Conservation (phyloP, 768 basidiomycete species). For the Mycena metata region DNA sequence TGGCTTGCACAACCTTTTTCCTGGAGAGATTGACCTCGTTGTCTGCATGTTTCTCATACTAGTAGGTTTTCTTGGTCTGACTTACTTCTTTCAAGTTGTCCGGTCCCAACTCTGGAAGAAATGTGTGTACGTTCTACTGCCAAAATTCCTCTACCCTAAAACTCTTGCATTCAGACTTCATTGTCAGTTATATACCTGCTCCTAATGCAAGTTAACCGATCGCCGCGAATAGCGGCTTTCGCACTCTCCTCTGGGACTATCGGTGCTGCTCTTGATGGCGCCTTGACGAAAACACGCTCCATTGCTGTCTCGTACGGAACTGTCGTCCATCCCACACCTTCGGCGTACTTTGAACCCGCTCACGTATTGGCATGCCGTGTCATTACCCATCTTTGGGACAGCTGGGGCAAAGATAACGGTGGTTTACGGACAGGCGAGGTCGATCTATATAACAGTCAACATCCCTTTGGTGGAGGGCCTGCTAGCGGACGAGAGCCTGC, state of each 20-base stretch:
- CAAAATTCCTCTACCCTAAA: neutral
- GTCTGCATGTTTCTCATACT: conserved; percentile 56
- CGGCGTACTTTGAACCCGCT: conserved; percentile 74
- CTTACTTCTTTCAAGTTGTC: conserved; percentile 68
- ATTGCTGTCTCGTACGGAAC: conserved; percentile 93
- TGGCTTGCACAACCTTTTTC: conserved; percentile 89
- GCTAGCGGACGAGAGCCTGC: conserved; percentile 69
- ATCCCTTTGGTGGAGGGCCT: conserved; percentile 84
- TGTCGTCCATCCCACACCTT: conserved; percentile 77
- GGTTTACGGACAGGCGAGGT: conserved; percentile 75
- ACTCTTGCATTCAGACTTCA: conserved; percentile 60
- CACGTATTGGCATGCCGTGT: conserved; percentile 77
- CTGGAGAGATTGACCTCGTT: conserved; percentile 90
- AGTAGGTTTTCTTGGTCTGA: conserved; percentile 5
- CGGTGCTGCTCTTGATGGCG: conserved; percentile 89
- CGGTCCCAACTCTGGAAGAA: conserved; percentile 89
- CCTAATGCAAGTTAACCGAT: conserved; percentile 5
- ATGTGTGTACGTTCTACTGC: conserved; percentile 44
- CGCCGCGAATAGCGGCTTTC: conserved; percentile 73
- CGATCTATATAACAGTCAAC: conserved; percentile 89
- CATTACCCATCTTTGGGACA: conserved; percentile 80
- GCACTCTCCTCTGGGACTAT: conserved; percentile 93
- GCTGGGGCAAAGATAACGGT: conserved; percentile 83
- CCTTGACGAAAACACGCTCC: conserved; percentile 76
- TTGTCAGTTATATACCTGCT: conserved; percentile 56